Evolutionary conservation across 805 yeast species (phyloP).

Genomic region (Wickerhamiella kurtzmanii): DNA sequence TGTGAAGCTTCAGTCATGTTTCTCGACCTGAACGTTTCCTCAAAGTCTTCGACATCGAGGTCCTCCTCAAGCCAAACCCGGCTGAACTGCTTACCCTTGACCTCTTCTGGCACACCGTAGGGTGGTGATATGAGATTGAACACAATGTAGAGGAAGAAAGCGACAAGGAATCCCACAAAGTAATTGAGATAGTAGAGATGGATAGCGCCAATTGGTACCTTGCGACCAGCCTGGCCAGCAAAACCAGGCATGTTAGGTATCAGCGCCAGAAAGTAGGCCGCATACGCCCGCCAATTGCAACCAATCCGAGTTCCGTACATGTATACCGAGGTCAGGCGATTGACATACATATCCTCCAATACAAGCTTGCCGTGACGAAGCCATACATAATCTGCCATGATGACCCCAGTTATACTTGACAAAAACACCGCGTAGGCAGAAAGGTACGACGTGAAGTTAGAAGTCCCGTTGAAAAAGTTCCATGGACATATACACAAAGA

Average conservation of each 20-base stretch:
- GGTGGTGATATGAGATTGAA: slow-evolving; percentile 23
- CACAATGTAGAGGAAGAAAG: slow-evolving; percentile 42
- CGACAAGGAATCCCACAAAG: slow-evolving; percentile 56
- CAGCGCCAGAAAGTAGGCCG: slow-evolving; percentile 68
- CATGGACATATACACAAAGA: slow-evolving; percentile 71
- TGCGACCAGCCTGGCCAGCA: slow-evolving; percentile 60
- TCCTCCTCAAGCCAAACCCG: slow-evolving; percentile 19
- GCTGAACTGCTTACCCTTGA: slow-evolving; percentile 5
- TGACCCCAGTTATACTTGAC: slow-evolving; percentile 68
- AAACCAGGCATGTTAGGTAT: slow-evolving; percentile 78
- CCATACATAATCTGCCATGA: slow-evolving; percentile 47
- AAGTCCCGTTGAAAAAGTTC: slow-evolving; percentile 58
- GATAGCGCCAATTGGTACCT: slow-evolving; percentile 68
- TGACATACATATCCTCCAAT: slow-evolving; percentile 50
- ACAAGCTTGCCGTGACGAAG: slow-evolving; percentile 61
- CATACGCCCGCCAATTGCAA: slow-evolving; percentile 70
- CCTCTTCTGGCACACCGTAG: slow-evolving; percentile 12
- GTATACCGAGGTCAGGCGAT: slow-evolving; percentile 35
- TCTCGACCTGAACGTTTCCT: slow-evolving; percentile 12
- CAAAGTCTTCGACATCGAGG: slow-evolving; percentile 17
- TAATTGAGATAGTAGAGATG: slow-evolving; percentile 60
- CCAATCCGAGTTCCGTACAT: slow-evolving; percentile 45
- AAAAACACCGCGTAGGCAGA: slow-evolving; percentile 73
- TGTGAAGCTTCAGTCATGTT: too few relatives aligned
- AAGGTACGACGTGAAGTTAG: slow-evolving; percentile 64